Percentiles rank a stretch among this genome's conserved stretches.
Conservation (phyloP, 495 filamentous ascomycete species). For the Penicillium cataractarum region DNA sequence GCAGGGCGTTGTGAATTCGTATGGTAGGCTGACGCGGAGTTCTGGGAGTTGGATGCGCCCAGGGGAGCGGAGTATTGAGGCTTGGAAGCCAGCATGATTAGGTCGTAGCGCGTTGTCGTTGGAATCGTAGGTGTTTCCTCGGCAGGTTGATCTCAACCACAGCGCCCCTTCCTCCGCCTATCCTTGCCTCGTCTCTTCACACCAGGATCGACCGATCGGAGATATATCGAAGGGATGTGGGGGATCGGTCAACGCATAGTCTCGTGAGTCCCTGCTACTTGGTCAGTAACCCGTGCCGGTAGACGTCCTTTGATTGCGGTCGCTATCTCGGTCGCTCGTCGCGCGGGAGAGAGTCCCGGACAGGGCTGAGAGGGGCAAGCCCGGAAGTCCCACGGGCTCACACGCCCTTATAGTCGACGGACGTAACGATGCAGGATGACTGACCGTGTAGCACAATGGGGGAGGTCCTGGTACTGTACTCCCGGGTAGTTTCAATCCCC, state of each 20-base stretch:
- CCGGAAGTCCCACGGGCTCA: not conserved
- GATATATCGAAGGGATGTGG: constrained; percentile 11
- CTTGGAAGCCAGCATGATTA: constrained; percentile 86
- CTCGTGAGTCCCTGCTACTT: constrained; percentile 8
- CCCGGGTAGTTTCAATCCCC: not conserved
- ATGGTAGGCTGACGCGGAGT: constrained; percentile 57
- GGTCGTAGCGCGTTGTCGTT: constrained; percentile 6
- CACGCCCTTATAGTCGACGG: not conserved
- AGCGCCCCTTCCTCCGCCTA: constrained; percentile 18
- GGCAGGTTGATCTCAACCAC: not conserved
- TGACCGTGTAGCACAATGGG: constrained; percentile 21
- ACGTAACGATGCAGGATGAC: constrained; percentile 5
- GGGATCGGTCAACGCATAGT: constrained; percentile 29
- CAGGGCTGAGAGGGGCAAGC: not conserved
- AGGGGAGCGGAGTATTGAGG: constrained; percentile 69
- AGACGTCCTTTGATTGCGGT: constrained; percentile 1
- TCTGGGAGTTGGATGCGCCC: constrained; percentile 58
- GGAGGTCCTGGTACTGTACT: not conserved
- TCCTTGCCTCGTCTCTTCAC: constrained; percentile 4
- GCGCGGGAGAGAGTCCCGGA: constrained; percentile 5
- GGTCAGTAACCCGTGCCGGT: constrained; percentile 17
- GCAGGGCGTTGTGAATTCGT: constrained; percentile 53
- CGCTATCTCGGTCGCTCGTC: not conserved
- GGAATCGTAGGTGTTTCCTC: constrained; percentile 4
- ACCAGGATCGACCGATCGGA: constrained; percentile 6